Evolutionary conservation across 2,329 filamentous ascomycete genomes (phyloP), one percentile per base, ranked within the genome.

Genomic region (Aspergillus hortae): DNA sequence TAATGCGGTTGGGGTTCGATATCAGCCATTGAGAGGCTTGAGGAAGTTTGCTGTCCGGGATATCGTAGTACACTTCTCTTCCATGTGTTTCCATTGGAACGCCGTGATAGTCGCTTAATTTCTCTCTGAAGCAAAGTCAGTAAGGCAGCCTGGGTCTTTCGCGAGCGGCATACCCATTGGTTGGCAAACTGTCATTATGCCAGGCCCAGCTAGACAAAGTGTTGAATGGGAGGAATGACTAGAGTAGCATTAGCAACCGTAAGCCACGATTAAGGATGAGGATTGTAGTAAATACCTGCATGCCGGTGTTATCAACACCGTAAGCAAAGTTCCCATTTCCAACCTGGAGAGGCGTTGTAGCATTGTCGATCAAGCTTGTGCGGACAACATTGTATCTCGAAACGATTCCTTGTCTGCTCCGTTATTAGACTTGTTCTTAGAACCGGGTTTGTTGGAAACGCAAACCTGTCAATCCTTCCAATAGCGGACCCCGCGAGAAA

Each of bases 301-400:
- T 52, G 5, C 56, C 56, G 2, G 56, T 57, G 21, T 52, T 57
- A 40, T 57, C 56, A 1, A 57, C 56, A 32, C 36, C 46, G n/a
- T 56, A 57, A 15, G 56, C 56, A 44, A 57, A 57, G 19, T 56
- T 45, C 6, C 56, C 56, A 48, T 57, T 57, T 10, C 56, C 56
- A 3, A 57, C 56, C 23, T 57, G 56, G 3, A 57, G 48, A 2
- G 56, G 56, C 0, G 56, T 57, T 0, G 56, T 57, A 10, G 52
- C 51, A 32, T 57, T 52, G 21, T 53, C 51, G 36, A 57, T 57
- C 4, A 56, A 43, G 3, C 1, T 38, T 2, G 46, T 48, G 11
- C 56, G 53, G 15, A 54, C 41, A 6, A 57, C 53, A 33, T 56
- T 57, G 32, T 57, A 57, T 19, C 46, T 47, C 7, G 53, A 54